Evolutionary conservation across 331 rosid species (phyloP), one percentile per base, ranked within the genome.

Genomic region (Quercus phellos): DNA sequence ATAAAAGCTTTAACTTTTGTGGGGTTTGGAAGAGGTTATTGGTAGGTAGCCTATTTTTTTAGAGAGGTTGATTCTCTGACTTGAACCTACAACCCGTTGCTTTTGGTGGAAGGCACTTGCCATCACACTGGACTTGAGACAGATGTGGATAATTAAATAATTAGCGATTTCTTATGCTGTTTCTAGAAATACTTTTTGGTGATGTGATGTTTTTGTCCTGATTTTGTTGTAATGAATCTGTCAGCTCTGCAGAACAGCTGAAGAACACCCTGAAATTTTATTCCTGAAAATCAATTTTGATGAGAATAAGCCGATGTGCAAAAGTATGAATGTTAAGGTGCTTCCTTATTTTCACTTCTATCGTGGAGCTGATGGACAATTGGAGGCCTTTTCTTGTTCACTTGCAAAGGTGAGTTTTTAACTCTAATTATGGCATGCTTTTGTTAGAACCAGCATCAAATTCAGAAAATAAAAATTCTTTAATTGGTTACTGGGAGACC

Each of bases 291-390:
- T 95, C 70, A 93, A 95, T 68, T 95, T 95, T 82, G 99, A 94
- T 77, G 98, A 94, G 89, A 94, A 94, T 74, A 94, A 94, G 84
- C 90, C 90, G 9, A 94, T 94, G 99, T 95, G 99, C 88, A 93
- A 90, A 84, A 91, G 98, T 77, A 56, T 95, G 91, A 93, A 91
- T 61, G 99, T 95, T 70, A 95, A 82, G 93, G 98, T 93, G 67
- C 98, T 95, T 85, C 99, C 99, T 73, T 95, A 80, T 81, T 95
- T 95, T 90, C 99, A 93, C 82, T 95, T 95, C 56, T 95, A 95
- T 79, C 96, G 98, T 68, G 99, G 97, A 74, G 97, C 98, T 16
- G 96, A 93, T 27, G 97, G 99, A 51, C 96, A 89, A 78, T 85
- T 93, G 72, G 98, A 95, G 79, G 83, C 99, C 24, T 95, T 95